Conservation (phyloP, 345 rosid species). For the Odontarrhena argentea region DNA sequence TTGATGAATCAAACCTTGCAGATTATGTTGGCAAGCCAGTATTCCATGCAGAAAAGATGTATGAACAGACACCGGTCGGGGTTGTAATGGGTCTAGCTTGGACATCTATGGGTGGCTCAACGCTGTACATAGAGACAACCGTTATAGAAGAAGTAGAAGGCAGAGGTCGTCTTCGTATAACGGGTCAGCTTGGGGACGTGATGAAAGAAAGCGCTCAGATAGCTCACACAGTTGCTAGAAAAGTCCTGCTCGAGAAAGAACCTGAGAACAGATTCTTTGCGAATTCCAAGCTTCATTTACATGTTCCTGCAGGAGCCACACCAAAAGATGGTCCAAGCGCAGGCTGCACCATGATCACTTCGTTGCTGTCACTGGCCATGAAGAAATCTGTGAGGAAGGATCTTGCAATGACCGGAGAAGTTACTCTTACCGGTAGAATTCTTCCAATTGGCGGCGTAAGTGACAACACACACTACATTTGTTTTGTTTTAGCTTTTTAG, state of each 20-base stretch:
- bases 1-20: slow-evolving; percentile 58
- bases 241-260: slow-evolving; percentile 64
- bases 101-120: slow-evolving; percentile 97
- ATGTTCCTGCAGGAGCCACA: slow-evolving; percentile 92
- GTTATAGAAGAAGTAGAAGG: slow-evolving; percentile 72
- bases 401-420: slow-evolving; percentile 97
- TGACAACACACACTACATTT: not conserved
- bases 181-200: slow-evolving; percentile 89
- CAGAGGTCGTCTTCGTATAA: slow-evolving; percentile 67
- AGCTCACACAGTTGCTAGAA: slow-evolving; percentile 80
- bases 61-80: slow-evolving; percentile 79
- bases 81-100: slow-evolving; percentile 98
- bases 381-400: slow-evolving; percentile 72
- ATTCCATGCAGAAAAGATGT: slow-evolving; percentile 83
- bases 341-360: slow-evolving; percentile 95
- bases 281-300: slow-evolving; percentile 80
- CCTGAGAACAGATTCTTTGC: slow-evolving; percentile 63
- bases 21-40: slow-evolving; percentile 87
- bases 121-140: slow-evolving; percentile 81
- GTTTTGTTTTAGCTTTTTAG: slow-evolving; percentile 1
- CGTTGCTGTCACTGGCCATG: slow-evolving; percentile 83
- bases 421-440: slow-evolving; percentile 77
- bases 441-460: slow-evolving; percentile 95
- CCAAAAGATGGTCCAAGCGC: slow-evolving; percentile 96
- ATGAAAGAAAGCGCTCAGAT: slow-evolving; percentile 95